Percentiles rank a stretch among this genome's conserved stretches.
Conservation (phyloP, 345 rosid genomes). For the Passiflora organensis region DNA sequence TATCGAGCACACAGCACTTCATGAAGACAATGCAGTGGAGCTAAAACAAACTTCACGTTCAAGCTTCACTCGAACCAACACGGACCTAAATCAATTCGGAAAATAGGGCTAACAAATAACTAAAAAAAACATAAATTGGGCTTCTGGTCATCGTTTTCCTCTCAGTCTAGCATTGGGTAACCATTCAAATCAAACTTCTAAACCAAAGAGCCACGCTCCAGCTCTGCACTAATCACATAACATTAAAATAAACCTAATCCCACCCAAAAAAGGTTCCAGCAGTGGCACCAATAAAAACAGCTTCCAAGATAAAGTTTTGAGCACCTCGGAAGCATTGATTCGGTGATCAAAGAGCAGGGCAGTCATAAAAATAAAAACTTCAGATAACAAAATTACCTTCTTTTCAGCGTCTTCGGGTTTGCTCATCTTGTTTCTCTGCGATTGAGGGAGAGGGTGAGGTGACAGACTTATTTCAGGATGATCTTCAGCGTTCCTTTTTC, state of each 20-base stretch:
- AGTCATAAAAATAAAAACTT: slow-evolving; percentile 14
- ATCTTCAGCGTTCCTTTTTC: slow-evolving; percentile 42
- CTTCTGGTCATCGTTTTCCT: too few species aligned
- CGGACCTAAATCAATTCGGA: too few species aligned
- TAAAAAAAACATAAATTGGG: too few species aligned
- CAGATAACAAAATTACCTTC: slow-evolving; percentile 22
- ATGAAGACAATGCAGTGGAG: too few species aligned
- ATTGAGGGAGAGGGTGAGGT: slow-evolving; percentile 26
- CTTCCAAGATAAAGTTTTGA: slow-evolving; percentile 4
- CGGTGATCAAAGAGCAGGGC: slow-evolving; percentile 3
- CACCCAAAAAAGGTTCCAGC: slow-evolving; percentile 4
- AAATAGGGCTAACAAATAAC: too few species aligned
- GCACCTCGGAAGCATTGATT: slow-evolving; percentile 1
- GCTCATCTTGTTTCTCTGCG: slow-evolving; percentile 42
- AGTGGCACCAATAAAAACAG: not conserved
- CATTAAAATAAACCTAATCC: not conserved
- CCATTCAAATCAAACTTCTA: too few species aligned
- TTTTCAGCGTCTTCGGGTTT: slow-evolving; percentile 49
- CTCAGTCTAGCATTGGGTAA: too few species aligned
- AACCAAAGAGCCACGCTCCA: not conserved
- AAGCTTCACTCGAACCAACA: too few species aligned
- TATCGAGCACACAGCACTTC: too few species aligned
- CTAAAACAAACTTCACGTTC: too few species aligned
- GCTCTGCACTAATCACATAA: not conserved
- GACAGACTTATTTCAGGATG: slow-evolving; percentile 36